Evolutionary conservation across 352 stramenopile species (phyloP).

Genomic region (Globisporangium takayamanum): DNA sequence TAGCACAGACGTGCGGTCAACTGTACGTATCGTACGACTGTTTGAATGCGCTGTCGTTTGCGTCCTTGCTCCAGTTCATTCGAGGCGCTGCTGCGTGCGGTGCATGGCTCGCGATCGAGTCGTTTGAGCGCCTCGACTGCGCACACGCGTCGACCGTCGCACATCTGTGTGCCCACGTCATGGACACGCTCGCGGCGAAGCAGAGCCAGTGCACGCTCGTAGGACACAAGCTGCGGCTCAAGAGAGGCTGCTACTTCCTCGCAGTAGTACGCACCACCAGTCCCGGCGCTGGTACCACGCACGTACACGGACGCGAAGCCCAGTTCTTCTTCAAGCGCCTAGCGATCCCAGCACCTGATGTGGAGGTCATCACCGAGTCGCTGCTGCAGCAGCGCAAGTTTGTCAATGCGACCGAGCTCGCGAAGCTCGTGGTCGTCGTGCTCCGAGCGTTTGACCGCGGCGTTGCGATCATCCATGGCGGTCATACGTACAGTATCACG

Average conservation of each 20-base stretch:
- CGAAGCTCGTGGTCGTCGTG: constrained; percentile 28
- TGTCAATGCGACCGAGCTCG: constrained; percentile 20
- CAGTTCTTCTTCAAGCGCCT: constrained; percentile 40
- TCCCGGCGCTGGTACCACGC: too few relatives aligned
- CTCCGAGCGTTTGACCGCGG: constrained; percentile 23
- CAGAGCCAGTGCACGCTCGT: constrained; percentile 35
- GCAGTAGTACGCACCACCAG: background rate
- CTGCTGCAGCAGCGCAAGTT: constrained; percentile 32
- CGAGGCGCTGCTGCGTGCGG: constrained; percentile 45
- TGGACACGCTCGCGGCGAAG: constrained; percentile 28
- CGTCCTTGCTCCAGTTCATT: constrained; percentile 32
- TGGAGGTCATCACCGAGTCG: constrained; percentile 37
- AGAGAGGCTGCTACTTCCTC: constrained; percentile 40
- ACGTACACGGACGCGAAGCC: constrained; percentile 1
- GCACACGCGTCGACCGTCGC: constrained; percentile 20
- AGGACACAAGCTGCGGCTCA: constrained; percentile 33
- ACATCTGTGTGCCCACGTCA: constrained; percentile 40
- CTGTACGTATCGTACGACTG: constrained; percentile 39
- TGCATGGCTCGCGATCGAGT: constrained; percentile 47
- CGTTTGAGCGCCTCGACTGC: constrained; percentile 23
- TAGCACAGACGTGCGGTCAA: constrained; percentile 44
- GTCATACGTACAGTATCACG: background rate
- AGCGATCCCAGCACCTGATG: constrained; percentile 26
- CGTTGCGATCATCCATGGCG: constrained; percentile 14
- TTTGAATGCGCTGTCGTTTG: constrained; percentile 19